phyloP scores from a whole-genome alignment of 1,139 yeast species.

The Zygosaccharomyces sapae region DNA sequence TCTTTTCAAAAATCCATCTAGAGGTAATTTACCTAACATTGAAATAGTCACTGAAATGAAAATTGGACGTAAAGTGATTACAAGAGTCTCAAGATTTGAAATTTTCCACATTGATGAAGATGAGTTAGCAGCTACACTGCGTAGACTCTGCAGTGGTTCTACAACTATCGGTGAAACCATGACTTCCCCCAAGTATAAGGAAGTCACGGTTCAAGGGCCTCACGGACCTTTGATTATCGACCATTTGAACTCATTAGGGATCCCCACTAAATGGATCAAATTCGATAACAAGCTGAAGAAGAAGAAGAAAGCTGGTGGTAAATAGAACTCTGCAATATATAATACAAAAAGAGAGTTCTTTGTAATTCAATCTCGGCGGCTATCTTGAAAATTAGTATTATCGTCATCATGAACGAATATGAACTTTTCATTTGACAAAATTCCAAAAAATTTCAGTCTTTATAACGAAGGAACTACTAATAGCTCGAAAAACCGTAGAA shows the following conservation, averaged over 20 bases:
- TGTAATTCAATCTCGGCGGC: not conserved
- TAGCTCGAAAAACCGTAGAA: not conserved
- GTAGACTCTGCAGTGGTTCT: constrained; percentile 84
- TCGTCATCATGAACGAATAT: not conserved
- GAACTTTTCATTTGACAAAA: not conserved
- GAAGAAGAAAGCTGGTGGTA: constrained; percentile 39
- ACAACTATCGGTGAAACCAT: constrained; percentile 63
- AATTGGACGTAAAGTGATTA: constrained; percentile 76
- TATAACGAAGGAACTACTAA: not conserved
- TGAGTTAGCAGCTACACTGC: constrained; percentile 61
- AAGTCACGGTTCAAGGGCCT: constrained; percentile 87
- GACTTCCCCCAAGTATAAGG: constrained; percentile 53
- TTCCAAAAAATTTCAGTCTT: not conserved
- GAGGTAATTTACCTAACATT: constrained; percentile 68
- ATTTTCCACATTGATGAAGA: constrained; percentile 62
- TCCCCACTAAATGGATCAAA: constrained; percentile 62
- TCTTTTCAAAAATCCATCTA: constrained; percentile 40
- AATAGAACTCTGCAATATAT: constrained; percentile 4
- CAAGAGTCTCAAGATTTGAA: constrained; percentile 68
- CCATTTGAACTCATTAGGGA: constrained; percentile 60
- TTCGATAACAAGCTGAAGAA: constrained; percentile 64
- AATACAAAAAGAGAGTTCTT: not conserved
- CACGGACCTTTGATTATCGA: constrained; percentile 64
- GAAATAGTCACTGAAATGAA: constrained; percentile 68
- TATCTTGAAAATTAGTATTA: not conserved